phyloP scores from a whole-genome alignment of 2,329 filamentous ascomycete species.

The Penicillium paneum region DNA sequence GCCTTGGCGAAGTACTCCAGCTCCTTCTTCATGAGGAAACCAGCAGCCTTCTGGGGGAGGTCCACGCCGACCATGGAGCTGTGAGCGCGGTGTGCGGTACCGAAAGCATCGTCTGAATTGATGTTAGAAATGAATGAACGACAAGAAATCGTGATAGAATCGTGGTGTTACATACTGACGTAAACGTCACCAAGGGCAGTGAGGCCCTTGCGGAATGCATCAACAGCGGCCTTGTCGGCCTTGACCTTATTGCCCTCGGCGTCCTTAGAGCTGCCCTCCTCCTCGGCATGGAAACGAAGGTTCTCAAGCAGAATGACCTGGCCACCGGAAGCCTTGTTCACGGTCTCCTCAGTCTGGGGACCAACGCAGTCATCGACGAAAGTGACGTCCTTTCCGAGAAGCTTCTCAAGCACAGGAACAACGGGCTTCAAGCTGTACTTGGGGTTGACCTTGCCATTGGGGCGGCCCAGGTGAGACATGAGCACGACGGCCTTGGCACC shows the following conservation, averaged over 20 bases:
- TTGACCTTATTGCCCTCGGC: constrained; percentile 95
- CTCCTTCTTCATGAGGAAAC: constrained; percentile 99
- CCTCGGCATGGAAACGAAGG: constrained; percentile 95
- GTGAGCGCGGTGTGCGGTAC: constrained; percentile 96
- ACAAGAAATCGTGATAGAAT: not conserved
- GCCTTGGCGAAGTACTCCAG: constrained; percentile 99
- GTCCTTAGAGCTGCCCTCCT: constrained; percentile 95
- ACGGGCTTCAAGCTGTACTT: constrained; percentile 97
- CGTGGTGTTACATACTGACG: constrained; percentile 69
- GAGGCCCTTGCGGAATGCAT: constrained; percentile 89
- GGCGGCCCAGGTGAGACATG: constrained; percentile 98
- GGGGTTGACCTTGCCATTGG: constrained; percentile 80
- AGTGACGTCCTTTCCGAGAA: constrained; percentile 76
- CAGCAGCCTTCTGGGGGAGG: constrained; percentile 92
- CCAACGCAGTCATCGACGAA: constrained; percentile 91
- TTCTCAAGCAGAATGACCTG: constrained; percentile 93
- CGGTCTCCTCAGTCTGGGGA: constrained; percentile 80
- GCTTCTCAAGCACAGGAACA: constrained; percentile 85
- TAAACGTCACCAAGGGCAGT: constrained; percentile 94
- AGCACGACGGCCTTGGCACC: constrained; percentile 89
- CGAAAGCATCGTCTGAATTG: constrained; percentile 83
- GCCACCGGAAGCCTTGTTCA: constrained; percentile 76
- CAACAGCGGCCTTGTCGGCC: constrained; percentile 90
- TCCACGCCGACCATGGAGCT: constrained; percentile 98
- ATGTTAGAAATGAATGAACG: not conserved